Evolutionary conservation across 2,329 filamentous ascomycete genomes (phyloP).

Genomic region (Fusarium succisae): DNA sequence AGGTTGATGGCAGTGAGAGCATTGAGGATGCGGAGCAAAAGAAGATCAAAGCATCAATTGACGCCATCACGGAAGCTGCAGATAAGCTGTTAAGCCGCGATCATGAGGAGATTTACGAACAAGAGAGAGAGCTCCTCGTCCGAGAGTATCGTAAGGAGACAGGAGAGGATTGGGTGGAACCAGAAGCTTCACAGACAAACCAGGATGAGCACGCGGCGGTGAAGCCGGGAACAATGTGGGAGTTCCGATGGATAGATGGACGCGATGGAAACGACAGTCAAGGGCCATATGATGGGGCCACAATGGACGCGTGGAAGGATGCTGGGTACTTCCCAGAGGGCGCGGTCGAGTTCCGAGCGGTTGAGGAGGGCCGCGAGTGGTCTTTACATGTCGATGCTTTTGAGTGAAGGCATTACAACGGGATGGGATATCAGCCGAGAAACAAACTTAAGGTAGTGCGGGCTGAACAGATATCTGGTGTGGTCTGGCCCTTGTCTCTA

Average conservation of each 20-base stretch:
- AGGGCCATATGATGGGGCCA: constrained; percentile 84
- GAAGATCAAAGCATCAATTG: constrained; percentile 76
- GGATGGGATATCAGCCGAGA: constrained; percentile 25
- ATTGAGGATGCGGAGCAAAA: constrained; percentile 73
- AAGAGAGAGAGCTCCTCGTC: constrained; percentile 83
- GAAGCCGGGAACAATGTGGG: constrained; percentile 65
- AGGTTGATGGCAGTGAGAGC: constrained; percentile 65
- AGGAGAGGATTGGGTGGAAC: constrained; percentile 81
- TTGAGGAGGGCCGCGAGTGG: constrained; percentile 66
- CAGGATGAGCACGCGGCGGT: constrained; percentile 29
- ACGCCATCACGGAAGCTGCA: constrained; percentile 87
- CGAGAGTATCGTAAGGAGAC: constrained; percentile 86
- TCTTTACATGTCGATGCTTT: constrained; percentile 58
- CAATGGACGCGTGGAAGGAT: constrained; percentile 91
- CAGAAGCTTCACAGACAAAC: constrained; percentile 47
- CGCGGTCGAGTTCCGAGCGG: constrained; percentile 75
- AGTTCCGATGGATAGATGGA: constrained; percentile 92
- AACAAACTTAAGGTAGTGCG: constrained; percentile 13
- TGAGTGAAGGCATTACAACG: constrained; percentile 49
- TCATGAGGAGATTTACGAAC: constrained; percentile 90
- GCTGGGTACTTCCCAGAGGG: constrained; percentile 90
- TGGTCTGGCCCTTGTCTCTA: constrained; percentile 14
- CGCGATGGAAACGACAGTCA: constrained; percentile 81
- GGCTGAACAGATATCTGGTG: constrained; percentile 19
- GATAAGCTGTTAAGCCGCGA: constrained; percentile 86